Base-by-base conservation (phyloP, 345 rosid genomes). In the Pistacia vera region DNA sequence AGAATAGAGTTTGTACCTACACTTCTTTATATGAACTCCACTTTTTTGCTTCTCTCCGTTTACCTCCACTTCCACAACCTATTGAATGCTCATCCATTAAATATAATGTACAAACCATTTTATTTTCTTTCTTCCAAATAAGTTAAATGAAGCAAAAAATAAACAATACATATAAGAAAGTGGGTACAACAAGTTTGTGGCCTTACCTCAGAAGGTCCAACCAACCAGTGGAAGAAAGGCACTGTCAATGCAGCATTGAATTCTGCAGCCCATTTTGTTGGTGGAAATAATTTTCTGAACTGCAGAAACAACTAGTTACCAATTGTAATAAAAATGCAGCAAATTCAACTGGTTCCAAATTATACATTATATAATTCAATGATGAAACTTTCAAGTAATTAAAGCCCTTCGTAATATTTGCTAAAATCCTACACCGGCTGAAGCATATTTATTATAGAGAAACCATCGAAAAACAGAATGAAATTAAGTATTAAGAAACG, bases 181-280 rank as follows among this genome's bases (percentile, higher is more conserved):
- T 25, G 20, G 57, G 36, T 62, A 30, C 58, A 25, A 70, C 8
- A 30, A 64, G 9, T 35, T 62, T 46, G 51, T 35, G 41, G 36
- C 20, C 14, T 71, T 86, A 90, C 97, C 93, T 93, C 88, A 74
- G 99, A 90, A 61, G 98, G 99, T 48, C 99, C 98, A 72, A 92
- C 99, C 56, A 96, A 78, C 99, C 98, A 96, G 58, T 90, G 91
- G 83, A 93, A 93, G 88, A 93, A 93, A 66, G 99, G 98, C 66
- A 93, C 98, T 0, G 98, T 96, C 57, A 96, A 85, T 73, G 91
- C 91, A 58, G 99, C 98, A 80, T 93, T 93, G 85, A 96, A 96
- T 84, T 96, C 98, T 17, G 89, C 97, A 9, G 98, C 97, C 99
- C 98, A 96, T 77, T 83, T 92, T 38, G 99, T 90, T 8, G 97